Percentiles rank a stretch among this genome's conserved stretches.
These are phyloP conservation scores for Westerdykella ornata DNA, from an alignment of 2,329 filamentous ascomycete genomes.

Conservation along the genomic window DNA sequence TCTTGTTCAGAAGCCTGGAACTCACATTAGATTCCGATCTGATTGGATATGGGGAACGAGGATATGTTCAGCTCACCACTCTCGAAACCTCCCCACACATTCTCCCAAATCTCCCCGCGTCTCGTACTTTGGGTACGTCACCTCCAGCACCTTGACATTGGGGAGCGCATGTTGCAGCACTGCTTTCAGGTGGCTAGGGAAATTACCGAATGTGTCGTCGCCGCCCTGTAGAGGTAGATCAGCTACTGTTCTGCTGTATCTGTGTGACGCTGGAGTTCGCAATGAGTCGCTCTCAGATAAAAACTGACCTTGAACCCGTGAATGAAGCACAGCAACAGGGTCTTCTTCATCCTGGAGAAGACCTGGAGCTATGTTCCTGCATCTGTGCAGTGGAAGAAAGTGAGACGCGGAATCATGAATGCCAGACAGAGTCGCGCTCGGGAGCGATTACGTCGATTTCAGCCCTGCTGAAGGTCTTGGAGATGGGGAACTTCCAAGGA, in stretches of 20 bases:
- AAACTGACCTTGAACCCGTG: constrained; percentile 71
- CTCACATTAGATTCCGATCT: not conserved
- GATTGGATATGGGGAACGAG: not conserved
- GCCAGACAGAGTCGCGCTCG: too few species aligned
- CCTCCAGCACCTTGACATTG: constrained; percentile 58
- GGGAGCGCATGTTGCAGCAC: constrained; percentile 61
- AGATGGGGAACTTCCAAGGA: too few species aligned
- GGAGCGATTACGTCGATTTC: too few species aligned
- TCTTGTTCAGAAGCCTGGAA: constrained; percentile 72
- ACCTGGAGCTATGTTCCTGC: constrained; percentile 28
- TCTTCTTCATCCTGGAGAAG: constrained; percentile 60
- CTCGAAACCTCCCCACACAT: constrained; percentile 65
- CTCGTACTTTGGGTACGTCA: constrained; percentile 76
- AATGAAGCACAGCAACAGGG: constrained; percentile 73
- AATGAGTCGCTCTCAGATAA: not conserved
- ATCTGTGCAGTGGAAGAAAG: constrained; percentile 14
- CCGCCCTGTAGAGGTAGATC: constrained; percentile 51
- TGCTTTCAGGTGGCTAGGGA: constrained; percentile 64
- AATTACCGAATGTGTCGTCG: constrained; percentile 70
- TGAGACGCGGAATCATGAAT: not conserved
- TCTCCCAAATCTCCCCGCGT: constrained; percentile 69
- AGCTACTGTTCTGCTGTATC: constrained; percentile 5
- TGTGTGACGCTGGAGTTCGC: not conserved
- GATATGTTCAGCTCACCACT: constrained; percentile 52
- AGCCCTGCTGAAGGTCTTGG: too few species aligned